Evolutionary conservation across 495 filamentous ascomycete species (phyloP), one percentile per base, ranked within the genome.

Genomic region (Penicillium dipodomyicola): DNA sequence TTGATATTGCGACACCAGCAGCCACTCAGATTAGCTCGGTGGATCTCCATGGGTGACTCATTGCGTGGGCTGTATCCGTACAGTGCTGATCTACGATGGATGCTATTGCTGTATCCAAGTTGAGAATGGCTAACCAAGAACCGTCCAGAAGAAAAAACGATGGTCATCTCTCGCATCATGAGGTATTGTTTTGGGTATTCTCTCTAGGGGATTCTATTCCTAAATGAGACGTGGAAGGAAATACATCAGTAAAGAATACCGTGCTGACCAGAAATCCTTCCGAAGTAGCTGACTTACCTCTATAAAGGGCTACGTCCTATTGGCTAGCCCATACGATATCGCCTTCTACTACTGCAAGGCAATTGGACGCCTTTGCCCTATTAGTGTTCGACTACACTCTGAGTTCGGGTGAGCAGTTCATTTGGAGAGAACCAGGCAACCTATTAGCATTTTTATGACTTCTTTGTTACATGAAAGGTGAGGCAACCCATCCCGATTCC

Each of bases 1-100:
- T 4, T 15, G 25, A 54, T 45, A 54, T 54, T 42, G 41, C 40
- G 41, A 37, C 41, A 46, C 27, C 30, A 17, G 11, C 11, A 23
- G 14, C 52, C 52, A 46, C 27, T 54, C 8, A 46, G n/a, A 42
- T 30, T 14, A 29, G 7, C 33, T 37, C 8, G 15, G 49, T 41
- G 49, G 49, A 51, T 40, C 49, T 51, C 22, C 35, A 3, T 8
- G n/a, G 19, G n/a, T 47, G 25, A 27, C 23, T 47, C 4, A 15
- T 15, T 12, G 30, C 30, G 0, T 35, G 12, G 12, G 7, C 15
- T 0, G 4, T 15, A 37, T 37, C 33, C 33, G 14, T 33, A 30
- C 29, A 33, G 33, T n/a, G 33, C 14, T 15, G 14, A 15, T 14
- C 33, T 5, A 6, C 1, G 6, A 2, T 2, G 14, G 15, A 37